phyloP scores from a whole-genome alignment of 1,139 yeast species.

The Suhomyces ambrosiae region DNA sequence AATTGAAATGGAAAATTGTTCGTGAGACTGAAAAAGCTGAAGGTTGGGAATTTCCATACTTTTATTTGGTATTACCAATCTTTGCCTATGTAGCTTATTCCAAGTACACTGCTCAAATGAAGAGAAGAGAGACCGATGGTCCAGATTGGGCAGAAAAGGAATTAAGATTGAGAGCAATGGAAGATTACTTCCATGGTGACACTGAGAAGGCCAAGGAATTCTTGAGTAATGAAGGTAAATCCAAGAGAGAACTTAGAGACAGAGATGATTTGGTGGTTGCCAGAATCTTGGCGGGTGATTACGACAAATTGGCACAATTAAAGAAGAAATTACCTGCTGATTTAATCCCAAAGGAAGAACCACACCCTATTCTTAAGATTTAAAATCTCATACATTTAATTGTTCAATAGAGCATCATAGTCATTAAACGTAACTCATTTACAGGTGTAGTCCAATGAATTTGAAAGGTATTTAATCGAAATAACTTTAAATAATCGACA shows the following conservation, averaged over 20 bases:
- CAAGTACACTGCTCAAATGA: conserved; percentile 50
- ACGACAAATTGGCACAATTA: conserved; percentile 75
- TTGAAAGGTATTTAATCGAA: too few relatives aligned
- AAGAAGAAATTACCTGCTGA: conserved; percentile 54
- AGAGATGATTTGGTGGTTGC: conserved; percentile 82
- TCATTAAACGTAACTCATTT: conserved; percentile 4
- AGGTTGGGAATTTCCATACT: conserved; percentile 84
- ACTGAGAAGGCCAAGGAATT: conserved; percentile 58
- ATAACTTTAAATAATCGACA: too few relatives aligned
- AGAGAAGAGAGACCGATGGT: conserved; percentile 47
- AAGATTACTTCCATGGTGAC: conserved; percentile 61
- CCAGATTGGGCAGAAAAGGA: conserved; percentile 85
- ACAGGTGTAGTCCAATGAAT: not conserved
- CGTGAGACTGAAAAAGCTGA: conserved; percentile 74
- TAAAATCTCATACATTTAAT: conserved; percentile 15
- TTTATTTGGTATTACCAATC: conserved; percentile 69
- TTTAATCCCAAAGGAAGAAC: conserved; percentile 40
- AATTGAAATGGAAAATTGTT: conserved; percentile 76
- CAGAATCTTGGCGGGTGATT: conserved; percentile 81
- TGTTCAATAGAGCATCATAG: conserved; percentile 10
- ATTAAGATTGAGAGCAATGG: conserved; percentile 78
- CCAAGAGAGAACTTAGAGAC: conserved; percentile 61
- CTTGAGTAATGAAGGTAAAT: conserved; percentile 57
- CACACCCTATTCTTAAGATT: conserved; percentile 38
- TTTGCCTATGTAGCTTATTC: conserved; percentile 46